phyloP scores from a whole-genome alignment of 257 asterid species.

The Nicotiana paniculata region DNA sequence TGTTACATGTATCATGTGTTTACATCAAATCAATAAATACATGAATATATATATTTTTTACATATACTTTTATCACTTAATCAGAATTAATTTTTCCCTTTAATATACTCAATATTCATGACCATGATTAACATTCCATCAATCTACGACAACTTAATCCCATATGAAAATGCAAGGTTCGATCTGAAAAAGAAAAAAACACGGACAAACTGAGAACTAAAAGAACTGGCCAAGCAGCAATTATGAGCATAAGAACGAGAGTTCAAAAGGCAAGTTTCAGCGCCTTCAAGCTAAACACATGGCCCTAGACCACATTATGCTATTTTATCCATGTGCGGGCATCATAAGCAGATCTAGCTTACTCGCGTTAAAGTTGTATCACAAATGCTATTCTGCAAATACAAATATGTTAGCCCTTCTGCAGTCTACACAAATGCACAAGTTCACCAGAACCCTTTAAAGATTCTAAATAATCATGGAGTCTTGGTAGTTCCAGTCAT shows the following conservation, averaged over 20 bases:
- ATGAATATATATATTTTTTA: too few species aligned
- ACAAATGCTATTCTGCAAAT: neutral
- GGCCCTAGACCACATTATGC: neutral
- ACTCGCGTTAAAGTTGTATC: neutral
- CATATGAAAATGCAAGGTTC: neutral
- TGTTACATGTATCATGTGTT: too few species aligned
- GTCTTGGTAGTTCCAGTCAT: neutral
- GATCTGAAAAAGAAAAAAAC: neutral
- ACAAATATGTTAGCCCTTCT: neutral
- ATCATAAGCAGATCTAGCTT: neutral
- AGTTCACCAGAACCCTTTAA: neutral
- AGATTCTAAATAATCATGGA: neutral
- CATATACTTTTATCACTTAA: too few species aligned
- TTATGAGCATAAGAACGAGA: neutral
- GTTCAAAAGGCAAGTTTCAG: neutral
- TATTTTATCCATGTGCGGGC: neutral
- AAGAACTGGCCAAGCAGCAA: neutral
- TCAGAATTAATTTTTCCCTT: too few species aligned
- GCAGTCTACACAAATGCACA: neutral
- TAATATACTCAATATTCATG: too few species aligned
- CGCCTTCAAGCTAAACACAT: neutral
- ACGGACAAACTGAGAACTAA: neutral
- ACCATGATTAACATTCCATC: too few species aligned
- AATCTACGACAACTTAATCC: neutral
- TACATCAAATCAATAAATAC: too few species aligned